A percentile compares a stretch with the other conserved stretches of the same genome.
These are phyloP conservation scores for Saccharomycopsis fodiens DNA, from an alignment of 805 yeast species.

Conservation along the genomic window DNA sequence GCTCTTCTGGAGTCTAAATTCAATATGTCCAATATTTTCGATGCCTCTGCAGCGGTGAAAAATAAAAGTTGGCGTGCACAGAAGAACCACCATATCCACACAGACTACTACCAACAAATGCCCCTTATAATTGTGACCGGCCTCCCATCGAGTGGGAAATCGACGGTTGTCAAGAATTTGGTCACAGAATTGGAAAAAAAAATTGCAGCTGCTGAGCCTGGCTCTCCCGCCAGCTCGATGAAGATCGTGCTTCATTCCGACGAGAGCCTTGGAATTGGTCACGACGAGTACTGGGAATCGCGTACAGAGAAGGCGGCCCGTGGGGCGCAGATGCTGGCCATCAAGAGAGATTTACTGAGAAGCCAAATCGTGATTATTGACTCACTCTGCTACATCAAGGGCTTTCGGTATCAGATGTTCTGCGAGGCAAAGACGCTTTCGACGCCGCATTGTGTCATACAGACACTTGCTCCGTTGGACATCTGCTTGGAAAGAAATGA, in stretches of 20 bases:
- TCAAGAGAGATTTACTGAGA: slow-evolving; percentile 68
- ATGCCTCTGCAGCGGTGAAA: no score
- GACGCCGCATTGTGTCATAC: slow-evolving; percentile 78
- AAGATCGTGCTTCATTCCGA: slow-evolving; percentile 69
- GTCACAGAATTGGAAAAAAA: slow-evolving; percentile 38
- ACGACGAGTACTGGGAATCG: slow-evolving; percentile 62
- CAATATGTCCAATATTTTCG: no score
- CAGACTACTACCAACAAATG: slow-evolving; percentile 51
- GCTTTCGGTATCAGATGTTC: slow-evolving; percentile 87
- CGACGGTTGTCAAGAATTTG: slow-evolving; percentile 60
- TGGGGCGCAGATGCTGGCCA: slow-evolving; percentile 82
- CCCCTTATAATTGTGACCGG: slow-evolving; percentile 83
- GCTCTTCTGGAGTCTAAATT: no score
- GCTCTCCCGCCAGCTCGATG: slow-evolving; percentile 43
- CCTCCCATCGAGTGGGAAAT: slow-evolving; percentile 78
- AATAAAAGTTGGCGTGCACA: no score
- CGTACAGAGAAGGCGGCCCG: slow-evolving; percentile 73
- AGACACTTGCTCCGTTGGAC: slow-evolving; percentile 63
- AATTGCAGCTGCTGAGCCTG: slow-evolving; percentile 34
- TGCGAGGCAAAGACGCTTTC: slow-evolving; percentile 85
- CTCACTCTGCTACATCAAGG: slow-evolving; percentile 83
- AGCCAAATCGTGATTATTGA: slow-evolving; percentile 76
- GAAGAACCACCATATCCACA: no score
- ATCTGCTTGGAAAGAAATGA: slow-evolving; percentile 58
- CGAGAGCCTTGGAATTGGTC: slow-evolving; percentile 65